Evolutionary conservation across 306 rosid genomes (phyloP).

Genomic region (Rosa multiflora): DNA sequence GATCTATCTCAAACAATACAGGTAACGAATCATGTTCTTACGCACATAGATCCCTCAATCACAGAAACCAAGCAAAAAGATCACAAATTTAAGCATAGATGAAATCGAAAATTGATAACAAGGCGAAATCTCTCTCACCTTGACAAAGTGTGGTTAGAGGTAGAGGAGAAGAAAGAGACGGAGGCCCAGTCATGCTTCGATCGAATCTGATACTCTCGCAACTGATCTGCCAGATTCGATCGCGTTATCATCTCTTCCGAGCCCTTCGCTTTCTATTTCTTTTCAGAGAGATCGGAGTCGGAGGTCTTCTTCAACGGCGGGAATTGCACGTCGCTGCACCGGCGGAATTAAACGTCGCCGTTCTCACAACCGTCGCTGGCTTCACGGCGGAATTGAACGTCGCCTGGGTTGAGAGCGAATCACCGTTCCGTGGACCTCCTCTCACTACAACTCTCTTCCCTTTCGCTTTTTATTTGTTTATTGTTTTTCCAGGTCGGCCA

Average conservation of each 20-base stretch:
- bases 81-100: neutral
- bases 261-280: neutral
- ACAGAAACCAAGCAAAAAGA: neutral
- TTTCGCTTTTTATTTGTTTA: neutral
- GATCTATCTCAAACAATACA: conserved; percentile 2
- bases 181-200: conserved; percentile 98
- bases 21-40: neutral
- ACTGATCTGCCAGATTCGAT: conserved; percentile 98
- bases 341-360: neutral
- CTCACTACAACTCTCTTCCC: neutral
- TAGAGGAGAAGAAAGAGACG: conserved; percentile 93
- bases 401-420: conserved; percentile 6
- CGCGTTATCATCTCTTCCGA: conserved; percentile 78
- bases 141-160: conserved; percentile 68
- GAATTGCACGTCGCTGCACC: neutral
- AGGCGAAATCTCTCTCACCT: conserved; percentile 40
- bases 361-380: neutral
- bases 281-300: neutral
- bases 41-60: conserved; percentile 7
- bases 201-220: conserved; percentile 98
- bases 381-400: neutral
- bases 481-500: neutral
- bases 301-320: neutral
- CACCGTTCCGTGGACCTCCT: conserved; percentile 21
- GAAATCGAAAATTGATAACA: conserved; percentile 1